These are phyloP conservation scores for Neofusicoccum cordaticola DNA, from an alignment of 2,329 filamentous ascomycete species.

Conservation along the genomic window DNA sequence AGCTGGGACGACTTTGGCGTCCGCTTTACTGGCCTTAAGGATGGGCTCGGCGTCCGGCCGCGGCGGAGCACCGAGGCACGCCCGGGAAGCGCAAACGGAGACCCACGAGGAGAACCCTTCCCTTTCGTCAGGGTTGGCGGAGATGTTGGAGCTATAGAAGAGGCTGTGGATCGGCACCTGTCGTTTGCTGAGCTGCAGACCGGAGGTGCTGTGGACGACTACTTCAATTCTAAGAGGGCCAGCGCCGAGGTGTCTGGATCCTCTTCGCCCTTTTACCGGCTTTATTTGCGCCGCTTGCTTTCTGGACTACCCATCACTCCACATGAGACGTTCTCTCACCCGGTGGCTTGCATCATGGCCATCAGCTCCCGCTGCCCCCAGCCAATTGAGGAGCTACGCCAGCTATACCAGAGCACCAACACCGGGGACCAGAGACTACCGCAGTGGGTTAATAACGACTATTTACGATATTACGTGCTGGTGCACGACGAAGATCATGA, in stretches of 20 bases:
- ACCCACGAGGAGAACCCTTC: not conserved
- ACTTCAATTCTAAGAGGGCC: constrained; percentile 40
- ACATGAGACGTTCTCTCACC: constrained; percentile 92
- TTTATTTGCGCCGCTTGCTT: constrained; percentile 80
- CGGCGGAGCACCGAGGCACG: constrained; percentile 39
- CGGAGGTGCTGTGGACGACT: constrained; percentile 31
- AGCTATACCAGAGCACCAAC: constrained; percentile 81
- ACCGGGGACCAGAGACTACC: constrained; percentile 72
- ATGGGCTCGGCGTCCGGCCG: constrained; percentile 43
- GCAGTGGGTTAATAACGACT: constrained; percentile 85
- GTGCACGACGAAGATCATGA: constrained; percentile 95
- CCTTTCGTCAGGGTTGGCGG: constrained; percentile 45
- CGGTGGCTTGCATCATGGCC: constrained; percentile 89
- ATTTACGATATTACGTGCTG: constrained; percentile 91
- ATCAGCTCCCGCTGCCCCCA: constrained; percentile 84
- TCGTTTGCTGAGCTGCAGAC: constrained; percentile 65
- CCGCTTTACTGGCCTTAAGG: constrained; percentile 73
- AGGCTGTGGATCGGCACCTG: constrained; percentile 76
- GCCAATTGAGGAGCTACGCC: constrained; percentile 83
- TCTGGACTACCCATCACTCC: constrained; percentile 75
- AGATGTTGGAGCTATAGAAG: constrained; percentile 69
- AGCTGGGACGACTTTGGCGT: constrained; percentile 88
- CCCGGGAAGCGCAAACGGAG: constrained; percentile 23
- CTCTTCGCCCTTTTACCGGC: constrained; percentile 74
- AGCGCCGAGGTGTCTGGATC: constrained; percentile 26